These are phyloP conservation scores for Debaryomycetaceae sp. DNA, from an alignment of 1,139 yeast genomes.

Conservation along the genomic window DNA sequence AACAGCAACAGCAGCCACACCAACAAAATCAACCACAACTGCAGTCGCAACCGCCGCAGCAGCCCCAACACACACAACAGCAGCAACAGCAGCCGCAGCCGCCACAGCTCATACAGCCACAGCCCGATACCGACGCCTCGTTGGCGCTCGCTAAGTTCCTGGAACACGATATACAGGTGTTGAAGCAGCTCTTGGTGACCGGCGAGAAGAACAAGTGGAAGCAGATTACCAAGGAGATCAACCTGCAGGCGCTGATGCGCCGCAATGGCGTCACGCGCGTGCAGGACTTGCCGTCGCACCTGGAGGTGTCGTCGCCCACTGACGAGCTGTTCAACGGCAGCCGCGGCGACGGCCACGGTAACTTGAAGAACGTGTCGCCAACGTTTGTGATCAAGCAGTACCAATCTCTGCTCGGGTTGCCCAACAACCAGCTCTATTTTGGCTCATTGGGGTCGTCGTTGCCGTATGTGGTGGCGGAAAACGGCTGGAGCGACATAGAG, in stretches of 20 bases:
- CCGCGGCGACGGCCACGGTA: conserved; percentile 10
- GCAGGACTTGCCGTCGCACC: conserved; percentile 6
- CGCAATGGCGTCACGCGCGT: conserved; percentile 9
- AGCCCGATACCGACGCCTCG: conserved; percentile 1
- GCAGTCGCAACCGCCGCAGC: conserved; percentile 9
- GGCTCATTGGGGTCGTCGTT: conserved; percentile 39
- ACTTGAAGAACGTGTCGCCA: conserved; percentile 36
- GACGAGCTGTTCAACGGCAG: conserved; percentile 10
- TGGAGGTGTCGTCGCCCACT: conserved; percentile 8
- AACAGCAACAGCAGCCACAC: conserved; percentile 10
- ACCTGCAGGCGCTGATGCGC: conserved; percentile 20
- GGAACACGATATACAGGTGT: conserved; percentile 35
- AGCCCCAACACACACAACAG: conserved; percentile 10
- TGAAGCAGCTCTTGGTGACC: conserved; percentile 34
- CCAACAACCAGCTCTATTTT: conserved; percentile 34
- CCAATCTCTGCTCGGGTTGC: conserved; percentile 38
- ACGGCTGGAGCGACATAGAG: conserved; percentile 38
- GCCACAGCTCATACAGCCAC: conserved; percentile 2
- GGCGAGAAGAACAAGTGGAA: conserved; percentile 48
- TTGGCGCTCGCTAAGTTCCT: conserved; percentile 23
- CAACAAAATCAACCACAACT: conserved; percentile 3
- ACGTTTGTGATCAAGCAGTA: conserved; percentile 44
- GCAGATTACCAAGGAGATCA: conserved; percentile 42
- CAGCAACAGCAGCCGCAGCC: conserved; percentile 7
- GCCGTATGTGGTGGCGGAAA: conserved; percentile 35